Percentiles rank a stretch among this genome's conserved stretches.
Evolutionary conservation across 352 stramenopile species (phyloP).

Genomic region (Phytophthora boehmeriae): DNA sequence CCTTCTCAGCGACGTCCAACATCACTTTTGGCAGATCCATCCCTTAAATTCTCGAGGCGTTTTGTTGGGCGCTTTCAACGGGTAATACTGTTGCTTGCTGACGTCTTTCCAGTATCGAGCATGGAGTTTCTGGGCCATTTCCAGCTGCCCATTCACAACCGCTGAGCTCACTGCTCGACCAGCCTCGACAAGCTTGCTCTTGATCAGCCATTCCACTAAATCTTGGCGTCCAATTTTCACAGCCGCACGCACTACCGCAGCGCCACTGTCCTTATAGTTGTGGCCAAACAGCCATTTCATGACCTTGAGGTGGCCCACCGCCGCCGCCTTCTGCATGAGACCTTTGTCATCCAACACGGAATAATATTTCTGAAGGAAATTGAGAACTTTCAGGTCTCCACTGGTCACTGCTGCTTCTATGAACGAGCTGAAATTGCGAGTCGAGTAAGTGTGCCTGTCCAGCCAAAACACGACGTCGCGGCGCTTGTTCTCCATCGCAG

Average conservation of each 20-base stretch:
- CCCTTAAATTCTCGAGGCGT: background rate
- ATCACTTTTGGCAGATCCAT: background rate
- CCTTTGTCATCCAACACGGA: background rate
- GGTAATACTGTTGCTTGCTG: background rate
- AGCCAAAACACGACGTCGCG: background rate
- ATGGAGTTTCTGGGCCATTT: conserved; percentile 6
- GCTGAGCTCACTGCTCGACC: conserved; percentile 4
- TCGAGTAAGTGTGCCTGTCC: background rate
- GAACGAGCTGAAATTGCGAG: background rate
- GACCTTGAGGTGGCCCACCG: background rate
- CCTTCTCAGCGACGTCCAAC: background rate
- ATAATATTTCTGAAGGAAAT: conserved; percentile 1
- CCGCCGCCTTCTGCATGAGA: conserved; percentile 3
- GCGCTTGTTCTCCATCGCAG: background rate
- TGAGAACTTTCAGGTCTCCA: conserved; percentile 3
- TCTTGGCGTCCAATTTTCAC: background rate
- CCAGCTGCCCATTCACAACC: background rate
- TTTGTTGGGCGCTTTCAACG: background rate
- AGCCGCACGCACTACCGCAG: background rate
- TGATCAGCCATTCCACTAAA: conserved; percentile 8
- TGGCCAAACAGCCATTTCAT: conserved; percentile 12
- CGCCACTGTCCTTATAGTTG: conserved; percentile 4
- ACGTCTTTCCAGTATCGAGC: conserved; percentile 1
- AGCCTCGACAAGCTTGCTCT: conserved; percentile 6
- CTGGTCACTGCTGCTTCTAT: background rate